Percentiles rank a stretch among this genome's conserved stretches.
phyloP scores from a whole-genome alignment of 495 filamentous ascomycete species.

The Halenospora varia region DNA sequence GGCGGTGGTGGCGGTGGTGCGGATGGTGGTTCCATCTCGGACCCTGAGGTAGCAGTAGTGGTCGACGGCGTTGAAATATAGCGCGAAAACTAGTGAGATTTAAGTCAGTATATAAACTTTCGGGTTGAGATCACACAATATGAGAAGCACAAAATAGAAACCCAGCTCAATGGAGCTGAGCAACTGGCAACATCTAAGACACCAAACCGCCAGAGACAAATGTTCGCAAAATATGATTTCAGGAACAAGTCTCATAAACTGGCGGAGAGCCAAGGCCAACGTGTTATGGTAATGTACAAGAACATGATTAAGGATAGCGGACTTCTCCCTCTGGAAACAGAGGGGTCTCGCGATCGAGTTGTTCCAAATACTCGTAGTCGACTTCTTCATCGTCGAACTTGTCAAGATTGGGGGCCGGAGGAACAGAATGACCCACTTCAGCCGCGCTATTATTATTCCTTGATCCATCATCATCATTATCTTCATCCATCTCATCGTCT shows the following conservation, averaged over 20 bases:
- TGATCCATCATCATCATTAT: constrained; percentile 58
- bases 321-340: constrained; percentile 25
- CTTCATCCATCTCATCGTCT: constrained; percentile 90
- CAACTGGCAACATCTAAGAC: not conserved
- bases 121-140: constrained; percentile 3
- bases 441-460: constrained; percentile 22
- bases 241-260: constrained; percentile 15
- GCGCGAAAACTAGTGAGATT: constrained; percentile 20
- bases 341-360: constrained; percentile 28
- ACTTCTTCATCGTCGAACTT: constrained; percentile 26
- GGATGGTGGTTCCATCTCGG: constrained; percentile 41
- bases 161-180: constrained; percentile 5
- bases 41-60: constrained; percentile 24
- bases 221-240: constrained; percentile 13
- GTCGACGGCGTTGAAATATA: constrained; percentile 30
- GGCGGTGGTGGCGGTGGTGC: constrained; percentile 55
- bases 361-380: constrained; percentile 28
- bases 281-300: constrained; percentile 24
- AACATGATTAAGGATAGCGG: constrained; percentile 18
- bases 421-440: constrained; percentile 30
- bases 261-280: constrained; percentile 3
- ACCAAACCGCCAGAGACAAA: not conserved
- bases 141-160: constrained; percentile 2
- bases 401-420: constrained; percentile 29
- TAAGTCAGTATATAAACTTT: constrained; percentile 7